Evolutionary conservation across 2,329 filamentous ascomycete genomes (phyloP), one percentile per base, ranked within the genome.

Genomic region (Achaetomium macrosporum): DNA sequence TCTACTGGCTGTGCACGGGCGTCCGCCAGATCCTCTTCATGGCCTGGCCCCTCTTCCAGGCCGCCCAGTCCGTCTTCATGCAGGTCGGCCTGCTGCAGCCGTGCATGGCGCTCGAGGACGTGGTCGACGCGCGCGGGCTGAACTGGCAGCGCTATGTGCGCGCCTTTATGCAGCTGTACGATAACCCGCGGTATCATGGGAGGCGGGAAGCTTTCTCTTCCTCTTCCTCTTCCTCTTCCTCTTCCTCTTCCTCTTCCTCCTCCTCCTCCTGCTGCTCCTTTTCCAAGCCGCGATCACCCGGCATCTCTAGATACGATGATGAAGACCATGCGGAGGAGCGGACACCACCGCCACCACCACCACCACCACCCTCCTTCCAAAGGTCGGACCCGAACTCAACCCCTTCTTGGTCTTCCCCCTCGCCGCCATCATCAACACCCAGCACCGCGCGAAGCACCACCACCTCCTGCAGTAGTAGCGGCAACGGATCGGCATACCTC

Each of bases 1-100:
- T 68, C 4, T 65, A 66, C 49, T 61, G 61, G 11, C 61, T 66
- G 19, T 60, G 61, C 17, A 59, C 63, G 0, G 65, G 66, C 16
- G 57, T 67, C 5, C 54, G 61, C 10, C 61, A 63, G n/a, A 57
- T 65, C 35, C 63, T 61, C 46, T 61, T 62, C 52, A 53, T 56
- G 46, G 57, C 59, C 11, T 59, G 61, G 49, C 61, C 59, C 17
- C 42, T 63, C 5, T 60, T 65, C 25, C 55, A 56, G 36, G 40
- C 53, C 3, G 4, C 42, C 3, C 40, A 51, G 9, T 63, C 61
- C 39, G 50, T 60, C 39, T 64, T 66, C 20, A 31, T 40, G 29
- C 19, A 16, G 5, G 49, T 55, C 13, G 50, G 43, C 5, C 36
- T 59, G 8, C 51, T 59, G 4, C 53, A 56, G 40, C 60, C 61